Base-by-base conservation (phyloP, 306 rosid genomes). In the Quercus robur region DNA sequence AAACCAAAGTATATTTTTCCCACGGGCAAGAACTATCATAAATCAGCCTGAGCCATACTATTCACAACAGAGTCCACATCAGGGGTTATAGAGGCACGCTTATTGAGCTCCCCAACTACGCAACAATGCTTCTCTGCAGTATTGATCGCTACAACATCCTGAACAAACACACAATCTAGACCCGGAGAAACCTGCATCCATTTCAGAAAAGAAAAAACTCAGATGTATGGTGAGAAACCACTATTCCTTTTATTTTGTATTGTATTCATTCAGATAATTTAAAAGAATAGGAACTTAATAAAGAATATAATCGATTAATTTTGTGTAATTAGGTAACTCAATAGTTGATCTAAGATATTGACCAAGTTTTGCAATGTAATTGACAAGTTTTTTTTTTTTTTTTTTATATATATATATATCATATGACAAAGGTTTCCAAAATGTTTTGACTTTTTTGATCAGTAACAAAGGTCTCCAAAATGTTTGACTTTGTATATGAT, bases 171-270 rank as follows among this genome's bases (percentile, higher is more conserved):
- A 87, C 94, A 86, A 71, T 86, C 83, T 95, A 89, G 81, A 61
- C 98, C 99, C 8, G 94, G 23, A 19, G 91, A 85, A 80, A 95
- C 94, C 97, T 94, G 88, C 86, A 77, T 75, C 49, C 74, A 84
- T 74, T 74, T 71, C 17, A 12, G 18, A 30, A 63, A 67, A 73
- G 49, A 23, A 11, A 73, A 84, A 15, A 57, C 26, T 3, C 4
- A 61, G 44, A 80, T 41, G 79, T 63, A 35, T 4, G 31, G 71
- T 26, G 52, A 31, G 57, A 67, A 58, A 70, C 6, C 56, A 68
- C 56, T 18, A 44, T 71, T 58, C 21, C 10, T 35, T 54, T 56
- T 23, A 63, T 55, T 75, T 76, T 80, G 68, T n/a, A 2, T 23
- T 70, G 17, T 20, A 70, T 38, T 57, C 64, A 66, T 46, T 67